A percentile compares a stretch with the other conserved stretches of the same genome.
Conservation (phyloP, 2,329 filamentous ascomycete species). For the Claviceps quebecensis region DNA sequence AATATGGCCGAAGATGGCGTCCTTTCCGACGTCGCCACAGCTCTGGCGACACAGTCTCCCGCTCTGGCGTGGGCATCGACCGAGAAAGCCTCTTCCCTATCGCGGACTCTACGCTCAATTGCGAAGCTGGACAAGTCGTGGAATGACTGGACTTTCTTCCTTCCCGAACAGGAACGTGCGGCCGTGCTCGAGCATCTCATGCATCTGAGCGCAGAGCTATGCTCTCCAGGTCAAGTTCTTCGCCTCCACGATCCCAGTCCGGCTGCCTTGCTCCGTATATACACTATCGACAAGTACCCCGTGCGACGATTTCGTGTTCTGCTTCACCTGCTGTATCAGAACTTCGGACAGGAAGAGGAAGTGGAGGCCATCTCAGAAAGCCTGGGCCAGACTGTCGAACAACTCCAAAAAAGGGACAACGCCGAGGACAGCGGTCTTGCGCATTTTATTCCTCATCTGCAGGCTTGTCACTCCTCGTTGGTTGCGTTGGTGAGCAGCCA, state of each 20-base stretch:
- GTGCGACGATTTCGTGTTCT: constrained; percentile 39
- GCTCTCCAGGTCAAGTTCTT: constrained; percentile 20
- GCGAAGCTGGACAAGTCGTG: constrained; percentile 44
- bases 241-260: constrained; percentile 31
- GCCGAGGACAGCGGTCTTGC: constrained; percentile 31
- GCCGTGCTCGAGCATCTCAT: constrained; percentile 48
- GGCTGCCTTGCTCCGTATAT: constrained; percentile 33
- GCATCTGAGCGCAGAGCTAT: constrained; percentile 29
- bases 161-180: constrained; percentile 37
- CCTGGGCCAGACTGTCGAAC: constrained; percentile 22
- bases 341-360: constrained; percentile 29
- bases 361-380: constrained; percentile 26
- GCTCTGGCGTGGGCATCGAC: constrained; percentile 37
- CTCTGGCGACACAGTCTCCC: constrained; percentile 36
- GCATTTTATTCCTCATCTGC: constrained; percentile 34
- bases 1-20: constrained; percentile 45
- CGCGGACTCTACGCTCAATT: constrained; percentile 44
- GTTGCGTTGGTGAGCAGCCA: constrained; percentile 27
- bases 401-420: constrained; percentile 21
- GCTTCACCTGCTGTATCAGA: constrained; percentile 32
- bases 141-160: constrained; percentile 40
- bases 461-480: constrained; percentile 30
- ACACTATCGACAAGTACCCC: constrained; percentile 35
- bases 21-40: constrained; percentile 36
- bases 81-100: constrained; percentile 37